phyloP scores from a whole-genome alignment of 331 rosid genomes.

The Dryas integrifolia region DNA sequence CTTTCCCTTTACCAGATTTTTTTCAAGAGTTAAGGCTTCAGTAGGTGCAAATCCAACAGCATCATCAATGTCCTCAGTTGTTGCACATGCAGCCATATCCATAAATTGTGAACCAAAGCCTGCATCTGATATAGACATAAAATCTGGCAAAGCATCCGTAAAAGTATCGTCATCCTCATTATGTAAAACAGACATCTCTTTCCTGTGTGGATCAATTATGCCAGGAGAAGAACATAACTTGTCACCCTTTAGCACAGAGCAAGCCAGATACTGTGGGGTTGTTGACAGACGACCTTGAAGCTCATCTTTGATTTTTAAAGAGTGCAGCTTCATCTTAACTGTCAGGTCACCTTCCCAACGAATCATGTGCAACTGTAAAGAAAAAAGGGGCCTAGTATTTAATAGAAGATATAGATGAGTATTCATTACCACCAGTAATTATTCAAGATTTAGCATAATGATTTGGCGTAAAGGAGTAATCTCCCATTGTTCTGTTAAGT shows the following conservation, averaged over 20 bases:
- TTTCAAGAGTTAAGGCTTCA: constrained; percentile 54
- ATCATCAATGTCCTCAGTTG: constrained; percentile 29
- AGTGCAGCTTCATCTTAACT: constrained; percentile 77
- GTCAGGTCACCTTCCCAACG: constrained; percentile 62
- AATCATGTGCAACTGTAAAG: constrained; percentile 64
- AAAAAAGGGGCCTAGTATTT: constrained; percentile 18
- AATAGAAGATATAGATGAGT: not conserved
- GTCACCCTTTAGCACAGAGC: constrained; percentile 69
- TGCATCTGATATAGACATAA: constrained; percentile 59
- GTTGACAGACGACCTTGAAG: constrained; percentile 68
- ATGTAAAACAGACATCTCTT: constrained; percentile 40
- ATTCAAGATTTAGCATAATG: too few relatives aligned
- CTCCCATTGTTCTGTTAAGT: too few relatives aligned
- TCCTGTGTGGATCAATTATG: constrained; percentile 42
- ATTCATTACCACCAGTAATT: too few relatives aligned
- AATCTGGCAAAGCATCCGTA: constrained; percentile 86
- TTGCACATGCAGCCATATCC: constrained; percentile 38
- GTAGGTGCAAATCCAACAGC: constrained; percentile 51
- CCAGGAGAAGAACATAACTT: constrained; percentile 37
- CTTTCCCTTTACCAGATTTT: constrained; percentile 47
- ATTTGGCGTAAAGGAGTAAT: too few relatives aligned
- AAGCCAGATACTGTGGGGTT: constrained; percentile 71
- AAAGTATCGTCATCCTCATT: constrained; percentile 76
- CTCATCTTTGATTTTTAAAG: constrained; percentile 84
- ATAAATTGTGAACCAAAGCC: constrained; percentile 43